Evolutionary conservation across 768 basidiomycete genomes (phyloP).

Genomic region (Xerocomellus intermedius): DNA sequence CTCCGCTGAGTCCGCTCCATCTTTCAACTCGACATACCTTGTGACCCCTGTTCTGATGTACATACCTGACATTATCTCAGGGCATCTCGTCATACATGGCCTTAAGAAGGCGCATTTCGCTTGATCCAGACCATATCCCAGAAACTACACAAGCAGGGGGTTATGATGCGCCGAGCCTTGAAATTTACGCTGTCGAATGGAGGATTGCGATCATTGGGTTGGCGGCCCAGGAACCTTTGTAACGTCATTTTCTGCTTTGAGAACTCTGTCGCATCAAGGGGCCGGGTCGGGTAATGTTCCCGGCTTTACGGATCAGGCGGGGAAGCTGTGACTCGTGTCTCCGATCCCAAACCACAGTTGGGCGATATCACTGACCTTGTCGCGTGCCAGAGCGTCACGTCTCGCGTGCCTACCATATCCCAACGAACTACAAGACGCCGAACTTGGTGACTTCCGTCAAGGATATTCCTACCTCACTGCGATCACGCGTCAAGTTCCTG

Average conservation of each 20-base stretch:
- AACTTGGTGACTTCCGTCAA: not conserved
- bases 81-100: conserved; percentile 23
- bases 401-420: not conserved
- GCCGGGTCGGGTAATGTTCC: not conserved
- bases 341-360: not conserved
- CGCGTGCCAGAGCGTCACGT: not conserved
- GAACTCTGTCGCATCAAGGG: too few relatives aligned
- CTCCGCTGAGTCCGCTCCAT: conserved; percentile 15
- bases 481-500: not conserved
- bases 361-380: not conserved
- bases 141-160: conserved; percentile 31
- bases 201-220: conserved; percentile 1
- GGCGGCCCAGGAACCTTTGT: not conserved
- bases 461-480: not conserved
- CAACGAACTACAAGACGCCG: not conserved
- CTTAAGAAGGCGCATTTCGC: conserved; percentile 27
- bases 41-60: conserved; percentile 34
- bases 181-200: conserved; percentile 28
- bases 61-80: conserved; percentile 15
- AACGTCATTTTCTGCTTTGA: not conserved
- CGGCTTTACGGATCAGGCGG: not conserved
- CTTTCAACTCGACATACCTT: conserved; percentile 20
- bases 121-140: conserved; percentile 38
- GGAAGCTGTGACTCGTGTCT: not conserved
- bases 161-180: conserved; percentile 32